phyloP scores from a whole-genome alignment of 2,329 filamentous ascomycete species.

The Camillea tinctor region DNA sequence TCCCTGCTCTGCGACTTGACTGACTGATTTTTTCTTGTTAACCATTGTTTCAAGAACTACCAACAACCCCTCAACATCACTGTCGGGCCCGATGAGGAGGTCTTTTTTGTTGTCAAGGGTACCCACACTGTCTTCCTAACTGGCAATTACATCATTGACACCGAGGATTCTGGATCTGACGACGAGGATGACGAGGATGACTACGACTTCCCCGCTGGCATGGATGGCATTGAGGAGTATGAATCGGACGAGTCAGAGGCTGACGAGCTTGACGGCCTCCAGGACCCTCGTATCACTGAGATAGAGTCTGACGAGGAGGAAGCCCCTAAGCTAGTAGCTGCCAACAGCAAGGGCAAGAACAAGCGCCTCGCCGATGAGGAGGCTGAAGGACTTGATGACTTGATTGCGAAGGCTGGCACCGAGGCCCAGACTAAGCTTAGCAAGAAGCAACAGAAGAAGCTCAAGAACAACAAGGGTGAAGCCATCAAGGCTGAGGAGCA shows the following conservation, averaged over 20 bases:
- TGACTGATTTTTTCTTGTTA: constrained; percentile 24
- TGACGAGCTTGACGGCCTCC: constrained; percentile 75
- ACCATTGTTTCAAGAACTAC: constrained; percentile 63
- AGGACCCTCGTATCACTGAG: constrained; percentile 81
- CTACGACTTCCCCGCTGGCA: constrained; percentile 78
- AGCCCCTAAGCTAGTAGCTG: constrained; percentile 57
- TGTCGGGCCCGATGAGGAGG: constrained; percentile 80
- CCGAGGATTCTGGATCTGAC: constrained; percentile 61
- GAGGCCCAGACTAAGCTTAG: constrained; percentile 72
- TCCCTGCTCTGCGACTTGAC: constrained; percentile 1
- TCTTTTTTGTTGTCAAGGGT: constrained; percentile 89
- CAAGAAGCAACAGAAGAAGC: constrained; percentile 98
- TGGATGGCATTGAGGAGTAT: constrained; percentile 69
- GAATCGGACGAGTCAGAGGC: constrained; percentile 68
- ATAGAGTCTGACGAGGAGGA: constrained; percentile 77
- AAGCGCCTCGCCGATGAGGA: constrained; percentile 84
- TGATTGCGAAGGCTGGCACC: constrained; percentile 73
- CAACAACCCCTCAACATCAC: constrained; percentile 95
- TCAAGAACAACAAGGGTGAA: constrained; percentile 97
- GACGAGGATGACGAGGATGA: constrained; percentile 66
- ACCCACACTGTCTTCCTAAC: constrained; percentile 90
- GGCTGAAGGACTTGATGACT: constrained; percentile 70
- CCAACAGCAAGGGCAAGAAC: constrained; percentile 71
- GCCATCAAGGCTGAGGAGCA: constrained; percentile 63
- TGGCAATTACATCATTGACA: constrained; percentile 87